Evolutionary conservation across 768 basidiomycete species (phyloP), one percentile per base, ranked within the genome.

Genomic region (Termitomyces bulborhizus): DNA sequence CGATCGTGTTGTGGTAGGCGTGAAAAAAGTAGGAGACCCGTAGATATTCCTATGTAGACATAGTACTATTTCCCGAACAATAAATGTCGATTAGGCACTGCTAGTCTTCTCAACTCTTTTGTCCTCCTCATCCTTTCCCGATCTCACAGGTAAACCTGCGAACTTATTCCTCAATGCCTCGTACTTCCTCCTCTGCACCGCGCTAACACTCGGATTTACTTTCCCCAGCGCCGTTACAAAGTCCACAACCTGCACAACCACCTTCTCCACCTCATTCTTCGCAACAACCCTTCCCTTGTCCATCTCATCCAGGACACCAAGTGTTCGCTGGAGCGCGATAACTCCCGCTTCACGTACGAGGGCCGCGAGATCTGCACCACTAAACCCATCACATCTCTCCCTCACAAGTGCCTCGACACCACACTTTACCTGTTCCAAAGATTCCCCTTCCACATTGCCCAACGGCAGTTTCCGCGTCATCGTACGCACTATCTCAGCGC

Each of bases 311-410:
- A 92, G 74, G 24, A 80, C 77, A 4, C 90, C 90, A 21, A 90
- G 69, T 2, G 80, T 79, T 1, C 84, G 75, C 57, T 81, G 79
- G 54, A 98, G 71, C 0, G 94, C 92, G n/a, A 79, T 71, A 1
- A 96, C 93, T 3, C 91, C 93, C 0, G 94, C 92, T 69, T 97
- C 94, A 40, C 94, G 75, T 11, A 95, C 89, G 27, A 96, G 71
- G 2, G 92, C 83, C 1, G 93, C 91, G 5, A 97, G 73, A 71
- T 98, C 94, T 0, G 94, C 94, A 7, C 94, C 94, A 62, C 89
- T 93, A 67, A 91, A 95, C 12, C 93, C 94, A 36, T 93, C 92
- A 60, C 90, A 91, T 31, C 72, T 67, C 18, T 80, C 78, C 44
- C 72, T 68, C 11, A 88, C 79, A 31, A 94, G 69, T n/a, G 60